These are phyloP conservation scores for Phoma sp. DNA, from an alignment of 2,329 filamentous ascomycete species.

Conservation along the genomic window DNA sequence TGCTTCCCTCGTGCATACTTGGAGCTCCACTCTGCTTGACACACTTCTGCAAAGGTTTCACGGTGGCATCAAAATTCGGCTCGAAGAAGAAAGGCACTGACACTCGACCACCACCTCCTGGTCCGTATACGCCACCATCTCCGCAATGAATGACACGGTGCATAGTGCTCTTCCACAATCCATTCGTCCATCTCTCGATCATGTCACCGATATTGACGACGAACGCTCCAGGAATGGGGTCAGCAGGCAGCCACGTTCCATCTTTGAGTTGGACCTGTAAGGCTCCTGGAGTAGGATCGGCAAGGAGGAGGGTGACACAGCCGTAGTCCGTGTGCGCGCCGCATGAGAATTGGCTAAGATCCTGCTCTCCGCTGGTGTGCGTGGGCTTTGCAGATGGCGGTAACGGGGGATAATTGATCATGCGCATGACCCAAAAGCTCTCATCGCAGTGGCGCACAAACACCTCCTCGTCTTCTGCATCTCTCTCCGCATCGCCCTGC, in stretches of 20 bases:
- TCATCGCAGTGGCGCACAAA: conserved; percentile 41
- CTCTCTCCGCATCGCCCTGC: background rate
- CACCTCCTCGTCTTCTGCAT: conserved; percentile 39
- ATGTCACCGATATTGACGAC: conserved; percentile 59
- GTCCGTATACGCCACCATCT: background rate
- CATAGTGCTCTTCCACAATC: conserved; percentile 50
- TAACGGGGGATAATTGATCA: conserved; percentile 50
- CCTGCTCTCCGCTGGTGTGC: conserved; percentile 9
- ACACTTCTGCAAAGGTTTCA: conserved; percentile 48
- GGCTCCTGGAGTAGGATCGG: conserved; percentile 51
- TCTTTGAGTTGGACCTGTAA: conserved; percentile 53
- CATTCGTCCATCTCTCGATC: conserved; percentile 56
- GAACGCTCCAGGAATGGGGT: conserved; percentile 53
- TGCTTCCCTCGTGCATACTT: conserved; percentile 39
- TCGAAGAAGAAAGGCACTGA: conserved; percentile 59
- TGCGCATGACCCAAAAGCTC: conserved; percentile 50
- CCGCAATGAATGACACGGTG: conserved; percentile 54
- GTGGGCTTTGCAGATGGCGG: conserved; percentile 1
- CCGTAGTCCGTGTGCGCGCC: conserved; percentile 56
- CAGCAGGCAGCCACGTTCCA: conserved; percentile 53
- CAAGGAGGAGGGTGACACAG: conserved; percentile 54
- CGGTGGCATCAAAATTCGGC: conserved; percentile 50
- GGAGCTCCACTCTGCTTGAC: conserved; percentile 41
- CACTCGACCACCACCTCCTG: conserved; percentile 47
- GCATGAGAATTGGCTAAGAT: conserved; percentile 45